These are phyloP conservation scores for Penicillium psychrofluorescens DNA, from an alignment of 495 filamentous ascomycete genomes.

Conservation along the genomic window DNA sequence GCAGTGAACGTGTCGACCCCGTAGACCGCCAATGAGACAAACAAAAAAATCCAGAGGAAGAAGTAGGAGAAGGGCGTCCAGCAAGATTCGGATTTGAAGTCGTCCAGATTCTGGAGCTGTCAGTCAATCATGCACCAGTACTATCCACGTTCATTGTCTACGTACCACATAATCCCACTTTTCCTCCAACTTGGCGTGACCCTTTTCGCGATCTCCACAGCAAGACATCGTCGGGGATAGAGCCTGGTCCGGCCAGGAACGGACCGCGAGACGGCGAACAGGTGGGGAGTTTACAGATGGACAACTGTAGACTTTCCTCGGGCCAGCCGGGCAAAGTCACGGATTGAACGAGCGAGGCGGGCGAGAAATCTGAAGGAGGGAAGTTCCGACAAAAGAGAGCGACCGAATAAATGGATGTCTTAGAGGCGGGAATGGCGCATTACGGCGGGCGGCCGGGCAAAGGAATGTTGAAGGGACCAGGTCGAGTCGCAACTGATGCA, in stretches of 20 bases:
- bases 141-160: constrained; percentile 1
- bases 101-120: constrained; percentile 65
- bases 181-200: constrained; percentile 65
- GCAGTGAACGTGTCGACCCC: constrained; percentile 88
- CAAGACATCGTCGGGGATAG: constrained; percentile 56
- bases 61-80: constrained; percentile 72
- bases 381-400: constrained; percentile 3
- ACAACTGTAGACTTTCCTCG: constrained; percentile 23
- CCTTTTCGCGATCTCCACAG: constrained; percentile 61
- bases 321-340: constrained; percentile 37
- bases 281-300: constrained; percentile 3
- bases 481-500: constrained; percentile 1
- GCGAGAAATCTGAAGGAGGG: constrained; percentile 3
- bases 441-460: constrained; percentile 8
- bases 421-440: constrained; percentile 19
- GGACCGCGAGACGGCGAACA: constrained; percentile 1
- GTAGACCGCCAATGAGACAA: constrained; percentile 80
- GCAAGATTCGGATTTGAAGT: constrained; percentile 79
- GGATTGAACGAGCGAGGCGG: constrained; percentile 3
- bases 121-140: constrained; percentile 4
- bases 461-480: neutral
- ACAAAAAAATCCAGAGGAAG: constrained; percentile 70
- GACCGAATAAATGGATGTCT: constrained; percentile 5
- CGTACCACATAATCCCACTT: constrained; percentile 94
- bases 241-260: constrained; percentile 30